These are phyloP conservation scores for Malbranchea zuffiana DNA, from an alignment of 2,329 filamentous ascomycete genomes.

Conservation along the genomic window DNA sequence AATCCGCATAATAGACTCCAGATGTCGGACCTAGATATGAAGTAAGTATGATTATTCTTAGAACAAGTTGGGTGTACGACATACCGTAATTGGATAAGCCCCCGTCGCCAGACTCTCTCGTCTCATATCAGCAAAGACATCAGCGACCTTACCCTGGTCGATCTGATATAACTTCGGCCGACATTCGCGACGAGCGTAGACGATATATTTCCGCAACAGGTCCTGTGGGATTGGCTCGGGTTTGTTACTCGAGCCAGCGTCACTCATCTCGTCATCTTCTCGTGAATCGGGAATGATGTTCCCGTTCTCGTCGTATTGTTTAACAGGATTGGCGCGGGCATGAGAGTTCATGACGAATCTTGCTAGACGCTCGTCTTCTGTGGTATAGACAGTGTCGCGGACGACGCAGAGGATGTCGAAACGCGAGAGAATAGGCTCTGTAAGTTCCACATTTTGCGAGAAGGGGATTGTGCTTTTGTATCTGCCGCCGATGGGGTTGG, in stretches of 20 bases:
- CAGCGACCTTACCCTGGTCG: conserved; percentile 91
- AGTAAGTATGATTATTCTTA: background rate
- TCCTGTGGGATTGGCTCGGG: conserved; percentile 77
- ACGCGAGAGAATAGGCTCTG: conserved; percentile 92
- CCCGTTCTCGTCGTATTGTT: conserved; percentile 34
- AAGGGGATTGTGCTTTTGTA: conserved; percentile 97
- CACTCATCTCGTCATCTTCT: conserved; percentile 26
- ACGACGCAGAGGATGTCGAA: conserved; percentile 97
- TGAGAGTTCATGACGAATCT: conserved; percentile 93
- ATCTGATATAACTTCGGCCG: conserved; percentile 92
- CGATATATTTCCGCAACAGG: conserved; percentile 86
- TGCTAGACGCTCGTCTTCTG: conserved; percentile 83
- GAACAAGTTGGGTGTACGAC: conserved; percentile 28
- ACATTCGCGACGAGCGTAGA: conserved; percentile 84
- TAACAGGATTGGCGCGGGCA: conserved; percentile 66
- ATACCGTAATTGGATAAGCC: conserved; percentile 93
- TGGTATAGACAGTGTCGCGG: conserved; percentile 84
- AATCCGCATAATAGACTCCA: conserved; percentile 96
- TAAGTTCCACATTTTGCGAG: conserved; percentile 90
- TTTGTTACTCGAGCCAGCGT: conserved; percentile 31
- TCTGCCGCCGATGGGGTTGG: conserved; percentile 89
- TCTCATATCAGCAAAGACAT: conserved; percentile 92
- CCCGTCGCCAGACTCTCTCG: conserved; percentile 86
- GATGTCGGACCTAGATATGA: conserved; percentile 68
- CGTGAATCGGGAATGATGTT: conserved; percentile 46